Conservation (phyloP, 2,329 filamentous ascomycete genomes). For the Sporothrix variecibatus region DNA sequence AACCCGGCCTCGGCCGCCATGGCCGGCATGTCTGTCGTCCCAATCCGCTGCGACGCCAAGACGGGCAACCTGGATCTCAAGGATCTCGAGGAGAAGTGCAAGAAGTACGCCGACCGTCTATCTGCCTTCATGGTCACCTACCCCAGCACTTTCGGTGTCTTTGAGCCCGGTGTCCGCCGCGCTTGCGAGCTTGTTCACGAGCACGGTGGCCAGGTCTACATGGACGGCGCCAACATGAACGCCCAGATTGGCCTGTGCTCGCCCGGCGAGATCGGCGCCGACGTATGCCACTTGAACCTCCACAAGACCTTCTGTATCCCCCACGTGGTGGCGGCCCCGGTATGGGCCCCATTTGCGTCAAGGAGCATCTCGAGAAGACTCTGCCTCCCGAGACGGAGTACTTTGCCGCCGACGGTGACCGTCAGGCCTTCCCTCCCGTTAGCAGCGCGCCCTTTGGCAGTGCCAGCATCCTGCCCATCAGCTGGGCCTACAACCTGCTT, state of each 20-base stretch:
- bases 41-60: conserved; percentile 83
- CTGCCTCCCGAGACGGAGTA: conserved; percentile 56
- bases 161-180: conserved; percentile 84
- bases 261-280: conserved; percentile 90
- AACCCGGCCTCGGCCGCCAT: conserved; percentile 95
- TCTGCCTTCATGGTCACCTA: conserved; percentile 97
- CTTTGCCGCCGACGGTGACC: conserved; percentile 17
- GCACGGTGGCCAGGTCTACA: conserved; percentile 91
- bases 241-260: conserved; percentile 95
- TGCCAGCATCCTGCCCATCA: conserved; percentile 90
- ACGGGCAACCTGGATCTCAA: conserved; percentile 88
- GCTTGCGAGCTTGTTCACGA: conserved; percentile 84
- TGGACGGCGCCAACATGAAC: conserved; percentile 99
- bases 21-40: conserved; percentile 92
- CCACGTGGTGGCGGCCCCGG: conserved; percentile 90
- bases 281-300: conserved; percentile 95
- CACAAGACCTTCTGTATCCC: conserved; percentile 99
- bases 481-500: conserved; percentile 92
- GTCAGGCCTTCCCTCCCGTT: conserved; percentile 54
- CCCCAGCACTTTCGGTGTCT: conserved; percentile 91
- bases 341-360: conserved; percentile 91
- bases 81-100: conserved; percentile 84
- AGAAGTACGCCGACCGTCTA: conserved; percentile 81
- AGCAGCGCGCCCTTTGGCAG: conserved; percentile 84
- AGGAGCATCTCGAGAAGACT: conserved; percentile 73